phyloP scores from a whole-genome alignment of 2,329 filamentous ascomycete genomes.

The Cladosporium sp. region DNA sequence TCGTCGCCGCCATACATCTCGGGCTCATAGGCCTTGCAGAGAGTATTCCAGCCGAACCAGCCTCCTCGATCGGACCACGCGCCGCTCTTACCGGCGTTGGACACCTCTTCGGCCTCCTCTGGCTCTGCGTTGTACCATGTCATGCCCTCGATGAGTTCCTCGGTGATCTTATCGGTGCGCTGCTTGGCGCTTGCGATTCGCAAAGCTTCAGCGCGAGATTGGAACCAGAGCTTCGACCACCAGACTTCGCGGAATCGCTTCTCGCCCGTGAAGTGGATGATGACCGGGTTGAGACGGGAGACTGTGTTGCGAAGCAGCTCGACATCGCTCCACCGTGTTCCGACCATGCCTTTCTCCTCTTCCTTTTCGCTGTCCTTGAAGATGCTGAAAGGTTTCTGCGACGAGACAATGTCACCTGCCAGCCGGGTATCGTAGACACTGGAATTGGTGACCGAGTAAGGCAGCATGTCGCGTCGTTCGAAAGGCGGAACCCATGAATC shows the following conservation, averaged over 20 bases:
- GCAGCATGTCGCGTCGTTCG: constrained; percentile 5
- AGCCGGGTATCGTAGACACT: constrained; percentile 18
- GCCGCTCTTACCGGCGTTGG: constrained; percentile 17
- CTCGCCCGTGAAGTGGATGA: constrained; percentile 27
- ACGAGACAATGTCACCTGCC: constrained; percentile 19
- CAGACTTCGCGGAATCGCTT: constrained; percentile 24
- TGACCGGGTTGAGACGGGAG: constrained; percentile 20
- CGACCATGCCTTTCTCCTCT: constrained; percentile 1
- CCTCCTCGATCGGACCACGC: constrained; percentile 25
- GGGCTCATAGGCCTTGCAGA: constrained; percentile 20
- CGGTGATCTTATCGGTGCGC: constrained; percentile 15
- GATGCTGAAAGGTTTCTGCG: constrained; percentile 19
- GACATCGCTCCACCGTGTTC: constrained; percentile 19
- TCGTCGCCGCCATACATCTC: constrained; percentile 15
- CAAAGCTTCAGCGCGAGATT: constrained; percentile 20
- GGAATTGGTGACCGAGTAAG: constrained; percentile 9
- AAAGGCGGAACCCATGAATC: constrained; percentile 19
- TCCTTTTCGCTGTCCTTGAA: constrained; percentile 15
- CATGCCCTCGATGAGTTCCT: constrained; percentile 19
- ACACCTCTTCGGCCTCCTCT: constrained; percentile 19
- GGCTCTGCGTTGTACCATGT: constrained; percentile 22
- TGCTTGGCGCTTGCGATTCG: constrained; percentile 16
- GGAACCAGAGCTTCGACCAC: constrained; percentile 30
- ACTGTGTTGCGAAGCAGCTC: constrained; percentile 25
- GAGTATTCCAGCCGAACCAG: constrained; percentile 24